phyloP scores from a whole-genome alignment of 2,329 filamentous ascomycete genomes.

The Aspergillus transmontanensis region DNA sequence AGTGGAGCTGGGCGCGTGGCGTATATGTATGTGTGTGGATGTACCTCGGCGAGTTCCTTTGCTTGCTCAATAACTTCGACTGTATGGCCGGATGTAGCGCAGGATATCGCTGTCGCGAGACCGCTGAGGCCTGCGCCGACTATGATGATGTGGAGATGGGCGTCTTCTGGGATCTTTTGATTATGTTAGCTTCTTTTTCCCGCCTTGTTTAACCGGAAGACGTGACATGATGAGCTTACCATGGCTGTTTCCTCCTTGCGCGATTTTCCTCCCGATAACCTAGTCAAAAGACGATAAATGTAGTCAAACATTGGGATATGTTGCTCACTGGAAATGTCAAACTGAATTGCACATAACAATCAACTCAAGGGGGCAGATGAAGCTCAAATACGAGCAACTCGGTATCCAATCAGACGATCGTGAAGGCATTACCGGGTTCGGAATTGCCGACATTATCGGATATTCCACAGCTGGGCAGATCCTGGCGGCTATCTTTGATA shows the following conservation, averaged over 20 bases:
- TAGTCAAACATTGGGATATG: background rate
- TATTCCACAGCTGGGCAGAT: background rate
- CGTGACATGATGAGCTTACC: background rate
- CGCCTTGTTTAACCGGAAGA: background rate
- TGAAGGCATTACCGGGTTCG: background rate
- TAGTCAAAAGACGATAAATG: background rate
- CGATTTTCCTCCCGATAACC: background rate
- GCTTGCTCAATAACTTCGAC: constrained; percentile 35
- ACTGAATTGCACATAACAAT: background rate
- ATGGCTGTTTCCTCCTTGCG: background rate
- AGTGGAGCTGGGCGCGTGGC: background rate
- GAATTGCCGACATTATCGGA: background rate
- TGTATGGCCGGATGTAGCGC: constrained; percentile 27
- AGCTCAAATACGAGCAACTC: constrained; percentile 1
- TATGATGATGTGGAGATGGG: constrained; percentile 29
- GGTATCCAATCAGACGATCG: background rate
- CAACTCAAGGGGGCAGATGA: background rate
- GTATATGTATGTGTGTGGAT: background rate
- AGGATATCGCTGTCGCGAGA: constrained; percentile 33
- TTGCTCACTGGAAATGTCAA: background rate
- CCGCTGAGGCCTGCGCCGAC: constrained; percentile 37
- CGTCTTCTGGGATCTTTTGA: constrained; percentile 10
- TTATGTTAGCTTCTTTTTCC: background rate
- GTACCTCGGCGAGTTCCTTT: constrained; percentile 32
- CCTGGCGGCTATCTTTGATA: background rate